Conservation (phyloP, 2,329 filamentous ascomycete species). For the Phyllosticta paracitricarpa region DNA sequence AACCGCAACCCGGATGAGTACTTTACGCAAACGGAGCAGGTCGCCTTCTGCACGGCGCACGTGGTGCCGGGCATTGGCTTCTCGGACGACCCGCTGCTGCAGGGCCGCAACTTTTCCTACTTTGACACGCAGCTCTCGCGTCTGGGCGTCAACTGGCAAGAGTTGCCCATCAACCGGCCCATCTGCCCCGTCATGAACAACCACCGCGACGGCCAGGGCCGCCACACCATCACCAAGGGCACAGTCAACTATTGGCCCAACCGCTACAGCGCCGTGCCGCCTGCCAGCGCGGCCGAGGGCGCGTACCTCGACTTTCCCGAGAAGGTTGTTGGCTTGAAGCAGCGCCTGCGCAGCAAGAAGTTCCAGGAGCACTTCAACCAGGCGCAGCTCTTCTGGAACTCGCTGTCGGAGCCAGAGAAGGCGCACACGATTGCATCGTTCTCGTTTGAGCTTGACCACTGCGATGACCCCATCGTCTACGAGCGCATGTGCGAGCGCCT, state of each 20-base stretch:
- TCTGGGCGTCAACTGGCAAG: slow-evolving; percentile 65
- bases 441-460: slow-evolving; percentile 68
- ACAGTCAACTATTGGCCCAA: slow-evolving; percentile 76
- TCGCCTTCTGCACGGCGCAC: slow-evolving; percentile 72
- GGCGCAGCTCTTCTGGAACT: slow-evolving; percentile 77
- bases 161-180: slow-evolving; percentile 67
- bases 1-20: slow-evolving; percentile 74
- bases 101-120: slow-evolving; percentile 63
- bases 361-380: slow-evolving; percentile 71
- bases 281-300: slow-evolving; percentile 51
- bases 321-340: slow-evolving; percentile 60
- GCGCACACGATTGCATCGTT: slow-evolving; percentile 51
- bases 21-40: slow-evolving; percentile 74
- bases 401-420: slow-evolving; percentile 57
- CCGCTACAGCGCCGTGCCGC: slow-evolving; percentile 52
- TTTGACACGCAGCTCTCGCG: slow-evolving; percentile 60
- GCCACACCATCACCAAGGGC: slow-evolving; percentile 64
- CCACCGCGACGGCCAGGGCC: slow-evolving; percentile 63
- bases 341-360: slow-evolving; percentile 57
- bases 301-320: slow-evolving; percentile 60
- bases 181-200: slow-evolving; percentile 67
- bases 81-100: slow-evolving; percentile 63
- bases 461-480: slow-evolving; percentile 69
- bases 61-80: slow-evolving; percentile 70
- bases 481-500: slow-evolving; percentile 58